Conservation (phyloP, 2,329 filamentous ascomycete species). For the Hymenoscyphus infarciens region DNA sequence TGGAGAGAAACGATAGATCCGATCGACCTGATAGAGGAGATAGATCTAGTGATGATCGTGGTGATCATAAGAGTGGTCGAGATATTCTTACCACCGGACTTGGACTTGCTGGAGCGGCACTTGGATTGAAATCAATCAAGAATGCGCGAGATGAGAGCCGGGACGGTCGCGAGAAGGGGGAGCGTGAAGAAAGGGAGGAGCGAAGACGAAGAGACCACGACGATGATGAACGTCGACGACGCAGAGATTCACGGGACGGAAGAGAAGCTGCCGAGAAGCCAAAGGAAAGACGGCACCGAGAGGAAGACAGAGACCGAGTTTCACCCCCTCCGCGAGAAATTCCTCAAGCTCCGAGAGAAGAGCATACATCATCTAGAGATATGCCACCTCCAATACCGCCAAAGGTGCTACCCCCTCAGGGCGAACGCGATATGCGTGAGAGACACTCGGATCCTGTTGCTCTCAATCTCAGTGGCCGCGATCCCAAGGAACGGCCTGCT, state of each 20-base stretch:
- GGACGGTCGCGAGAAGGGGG: constrained; percentile 24
- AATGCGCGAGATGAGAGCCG: constrained; percentile 21
- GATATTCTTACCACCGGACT: constrained; percentile 33
- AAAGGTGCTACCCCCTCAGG: constrained; percentile 9
- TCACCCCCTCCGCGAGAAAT: constrained; percentile 16
- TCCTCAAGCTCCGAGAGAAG: constrained; percentile 17
- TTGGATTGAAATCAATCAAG: constrained; percentile 33
- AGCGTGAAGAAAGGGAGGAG: constrained; percentile 27
- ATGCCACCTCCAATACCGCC: constrained; percentile 8
- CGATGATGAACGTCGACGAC: constrained; percentile 32
- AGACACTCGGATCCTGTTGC: background rate
- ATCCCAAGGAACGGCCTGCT: constrained; percentile 47
- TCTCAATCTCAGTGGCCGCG: constrained; percentile 34
- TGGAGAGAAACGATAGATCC: constrained; percentile 17
- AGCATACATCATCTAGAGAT: constrained; percentile 1
- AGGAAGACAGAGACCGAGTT: constrained; percentile 21
- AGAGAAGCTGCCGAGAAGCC: constrained; percentile 25
- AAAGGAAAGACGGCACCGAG: constrained; percentile 25
- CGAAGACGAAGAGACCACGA: constrained; percentile 29
- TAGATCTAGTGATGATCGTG: constrained; percentile 23
- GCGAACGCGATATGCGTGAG: constrained; percentile 10
- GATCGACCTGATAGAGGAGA: constrained; percentile 18
- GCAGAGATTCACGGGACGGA: constrained; percentile 25
- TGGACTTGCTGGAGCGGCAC: constrained; percentile 34
- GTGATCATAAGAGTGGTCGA: constrained; percentile 28